phyloP scores from a whole-genome alignment of 148 eudicot species.

The Spergularia marina region DNA sequence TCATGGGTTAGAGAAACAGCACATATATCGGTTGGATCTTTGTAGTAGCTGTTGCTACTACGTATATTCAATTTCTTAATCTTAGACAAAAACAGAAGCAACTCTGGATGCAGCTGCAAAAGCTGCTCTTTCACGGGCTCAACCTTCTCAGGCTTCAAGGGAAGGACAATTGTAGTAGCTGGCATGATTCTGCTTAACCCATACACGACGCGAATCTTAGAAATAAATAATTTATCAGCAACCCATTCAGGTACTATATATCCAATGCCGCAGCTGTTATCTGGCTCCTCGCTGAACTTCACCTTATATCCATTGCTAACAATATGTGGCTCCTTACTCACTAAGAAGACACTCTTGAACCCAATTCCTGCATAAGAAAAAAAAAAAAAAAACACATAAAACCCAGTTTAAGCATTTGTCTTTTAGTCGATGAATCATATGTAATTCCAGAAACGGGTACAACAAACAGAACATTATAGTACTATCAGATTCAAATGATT shows the following conservation, averaged over 20 bases:
- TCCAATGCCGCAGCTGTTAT: conserved; percentile 29
- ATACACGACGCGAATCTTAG: conserved; percentile 28
- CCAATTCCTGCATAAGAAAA: conserved; percentile 45
- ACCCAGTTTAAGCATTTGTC: not conserved
- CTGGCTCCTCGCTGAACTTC: conserved; percentile 35
- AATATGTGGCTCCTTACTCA: conserved; percentile 33
- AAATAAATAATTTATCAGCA: conserved; percentile 13
- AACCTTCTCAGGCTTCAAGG: conserved; percentile 38
- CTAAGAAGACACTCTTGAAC: conserved; percentile 44
- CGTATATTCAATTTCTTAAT: conserved; percentile 31
- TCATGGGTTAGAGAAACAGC: conserved; percentile 33
- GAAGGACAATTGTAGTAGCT: conserved; percentile 40
- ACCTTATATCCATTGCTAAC: conserved; percentile 46
- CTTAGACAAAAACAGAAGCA: conserved; percentile 37
- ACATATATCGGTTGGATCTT: conserved; percentile 12
- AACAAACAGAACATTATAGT: no score
- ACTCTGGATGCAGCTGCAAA: conserved; percentile 34
- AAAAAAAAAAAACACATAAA: not conserved
- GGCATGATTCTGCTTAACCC: conserved; percentile 22
- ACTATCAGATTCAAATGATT: no score
- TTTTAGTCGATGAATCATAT: not conserved
- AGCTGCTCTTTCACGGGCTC: conserved; percentile 35
- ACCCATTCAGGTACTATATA: conserved; percentile 43
- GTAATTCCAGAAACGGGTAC: not conserved
- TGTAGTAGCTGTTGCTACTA: conserved; percentile 3